A percentile compares a stretch with the other conserved stretches of the same genome.
Evolutionary conservation across 352 stramenopile species (phyloP).

Genomic region (Phytopythium cucurbitacearum): DNA sequence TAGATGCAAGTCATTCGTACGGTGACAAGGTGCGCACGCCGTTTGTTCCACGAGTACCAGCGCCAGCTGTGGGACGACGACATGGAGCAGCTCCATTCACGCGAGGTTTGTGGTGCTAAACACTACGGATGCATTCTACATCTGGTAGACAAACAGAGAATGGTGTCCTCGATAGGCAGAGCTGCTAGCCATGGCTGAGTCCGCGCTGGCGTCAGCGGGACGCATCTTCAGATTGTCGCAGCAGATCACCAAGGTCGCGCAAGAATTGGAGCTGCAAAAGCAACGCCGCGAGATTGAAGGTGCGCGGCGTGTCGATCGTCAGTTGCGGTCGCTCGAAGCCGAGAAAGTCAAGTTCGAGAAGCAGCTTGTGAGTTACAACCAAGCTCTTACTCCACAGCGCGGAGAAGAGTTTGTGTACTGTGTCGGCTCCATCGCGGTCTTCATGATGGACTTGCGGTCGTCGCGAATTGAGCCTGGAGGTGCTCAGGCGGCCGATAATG

Average conservation of each 20-base stretch:
- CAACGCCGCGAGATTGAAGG: slow-evolving; percentile 61
- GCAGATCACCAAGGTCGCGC: slow-evolving; percentile 32
- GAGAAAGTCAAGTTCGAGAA: slow-evolving; percentile 51
- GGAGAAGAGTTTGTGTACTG: slow-evolving; percentile 56
- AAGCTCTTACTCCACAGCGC: slow-evolving; percentile 48
- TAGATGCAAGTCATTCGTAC: slow-evolving; percentile 77
- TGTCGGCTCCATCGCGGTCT: slow-evolving; percentile 36
- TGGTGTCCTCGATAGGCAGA: slow-evolving; percentile 12
- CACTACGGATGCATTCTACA: neutral
- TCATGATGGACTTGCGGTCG: slow-evolving; percentile 66
- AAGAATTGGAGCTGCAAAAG: slow-evolving; percentile 55
- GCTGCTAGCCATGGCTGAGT: slow-evolving; percentile 32
- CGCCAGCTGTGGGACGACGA: slow-evolving; percentile 70
- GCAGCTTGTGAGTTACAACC: slow-evolving; percentile 55
- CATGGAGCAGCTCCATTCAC: slow-evolving; percentile 34
- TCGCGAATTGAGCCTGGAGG: slow-evolving; percentile 49
- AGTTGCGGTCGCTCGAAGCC: slow-evolving; percentile 40
- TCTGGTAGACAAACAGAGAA: too few relatives aligned
- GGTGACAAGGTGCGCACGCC: slow-evolving; percentile 50
- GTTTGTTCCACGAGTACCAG: slow-evolving; percentile 77
- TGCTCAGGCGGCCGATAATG: slow-evolving; percentile 49
- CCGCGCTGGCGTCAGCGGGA: slow-evolving; percentile 40
- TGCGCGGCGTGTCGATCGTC: slow-evolving; percentile 50
- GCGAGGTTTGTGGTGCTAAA: slow-evolving; percentile 18
- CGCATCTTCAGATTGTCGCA: slow-evolving; percentile 33